Conservation (phyloP, 2,329 filamentous ascomycete genomes). For the Talaromyces amestolkiae region DNA sequence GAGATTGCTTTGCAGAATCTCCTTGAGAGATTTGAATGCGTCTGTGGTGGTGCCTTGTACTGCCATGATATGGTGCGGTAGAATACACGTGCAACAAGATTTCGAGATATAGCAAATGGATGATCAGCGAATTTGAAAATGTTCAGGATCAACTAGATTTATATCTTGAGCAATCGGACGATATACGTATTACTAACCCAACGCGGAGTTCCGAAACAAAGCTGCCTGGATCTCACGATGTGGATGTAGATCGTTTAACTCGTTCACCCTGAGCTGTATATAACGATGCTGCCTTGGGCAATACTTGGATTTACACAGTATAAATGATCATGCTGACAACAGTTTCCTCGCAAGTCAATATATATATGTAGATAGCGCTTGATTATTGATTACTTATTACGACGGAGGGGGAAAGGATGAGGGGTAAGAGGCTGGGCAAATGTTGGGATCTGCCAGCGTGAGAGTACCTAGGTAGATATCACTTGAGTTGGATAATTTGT, state of each 20-base stretch:
- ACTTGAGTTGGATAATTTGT: background rate
- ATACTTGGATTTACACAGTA: background rate
- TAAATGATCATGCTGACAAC: background rate
- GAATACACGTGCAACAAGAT: background rate
- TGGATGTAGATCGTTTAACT: background rate
- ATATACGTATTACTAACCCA: background rate
- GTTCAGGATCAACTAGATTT: background rate
- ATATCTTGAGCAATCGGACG: no score
- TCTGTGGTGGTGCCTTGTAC: constrained; percentile 39
- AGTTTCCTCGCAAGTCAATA: background rate
- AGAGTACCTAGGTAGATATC: background rate
- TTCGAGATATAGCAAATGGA: no score
- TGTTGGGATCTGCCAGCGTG: background rate
- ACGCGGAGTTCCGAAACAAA: background rate
- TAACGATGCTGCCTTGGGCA: background rate
- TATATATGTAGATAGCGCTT: background rate
- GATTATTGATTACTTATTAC: background rate
- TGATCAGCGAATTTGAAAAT: no score
- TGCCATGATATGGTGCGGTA: constrained; percentile 23
- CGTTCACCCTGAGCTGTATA: background rate
- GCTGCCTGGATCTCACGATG: background rate
- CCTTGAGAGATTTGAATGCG: constrained; percentile 37
- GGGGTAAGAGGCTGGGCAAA: background rate
- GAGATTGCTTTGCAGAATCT: constrained; percentile 37
- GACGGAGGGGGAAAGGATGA: background rate